A percentile compares a stretch with the other conserved stretches of the same genome.
Conservation (phyloP, 2,329 filamentous ascomycete genomes). For the Cordyceps cicadae region DNA sequence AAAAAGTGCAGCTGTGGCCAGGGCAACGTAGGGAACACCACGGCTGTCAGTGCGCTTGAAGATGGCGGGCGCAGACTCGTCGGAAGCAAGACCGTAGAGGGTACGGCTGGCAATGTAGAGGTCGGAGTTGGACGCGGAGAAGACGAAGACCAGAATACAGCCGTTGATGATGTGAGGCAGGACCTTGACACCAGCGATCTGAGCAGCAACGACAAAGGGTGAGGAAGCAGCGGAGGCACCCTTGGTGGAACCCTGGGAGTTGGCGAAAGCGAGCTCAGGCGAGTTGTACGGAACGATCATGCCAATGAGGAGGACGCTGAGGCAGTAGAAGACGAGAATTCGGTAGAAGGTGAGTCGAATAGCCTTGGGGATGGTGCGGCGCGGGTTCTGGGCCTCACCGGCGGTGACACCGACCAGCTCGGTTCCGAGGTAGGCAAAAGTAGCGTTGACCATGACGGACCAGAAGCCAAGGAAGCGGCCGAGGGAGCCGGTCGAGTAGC, state of each 20-base stretch:
- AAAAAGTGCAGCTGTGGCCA: constrained; percentile 53
- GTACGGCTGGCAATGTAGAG: constrained; percentile 68
- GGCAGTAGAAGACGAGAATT: constrained; percentile 71
- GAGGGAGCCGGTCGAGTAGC: constrained; percentile 18
- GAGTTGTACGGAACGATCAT: constrained; percentile 70
- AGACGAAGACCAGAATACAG: constrained; percentile 67
- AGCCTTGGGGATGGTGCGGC: constrained; percentile 65
- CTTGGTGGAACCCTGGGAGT: constrained; percentile 22
- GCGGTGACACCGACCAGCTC: constrained; percentile 73
- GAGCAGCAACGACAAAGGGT: constrained; percentile 69
- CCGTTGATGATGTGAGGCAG: constrained; percentile 64
- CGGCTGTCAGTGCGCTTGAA: constrained; percentile 63
- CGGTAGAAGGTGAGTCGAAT: constrained; percentile 77
- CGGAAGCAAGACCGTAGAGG: constrained; percentile 63
- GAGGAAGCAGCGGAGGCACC: constrained; percentile 50
- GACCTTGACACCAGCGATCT: constrained; percentile 50
- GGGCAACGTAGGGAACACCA: constrained; percentile 61
- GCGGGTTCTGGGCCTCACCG: constrained; percentile 71
- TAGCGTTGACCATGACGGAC: constrained; percentile 66
- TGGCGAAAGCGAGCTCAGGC: constrained; percentile 49
- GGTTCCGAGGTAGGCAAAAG: constrained; percentile 71
- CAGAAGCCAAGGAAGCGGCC: constrained; percentile 57
- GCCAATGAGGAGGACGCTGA: constrained; percentile 65
- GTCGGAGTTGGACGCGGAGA: constrained; percentile 70
- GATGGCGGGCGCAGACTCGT: constrained; percentile 63